phyloP scores from a whole-genome alignment of 106 monocot genomes.

The Hemerocallis citrina region DNA sequence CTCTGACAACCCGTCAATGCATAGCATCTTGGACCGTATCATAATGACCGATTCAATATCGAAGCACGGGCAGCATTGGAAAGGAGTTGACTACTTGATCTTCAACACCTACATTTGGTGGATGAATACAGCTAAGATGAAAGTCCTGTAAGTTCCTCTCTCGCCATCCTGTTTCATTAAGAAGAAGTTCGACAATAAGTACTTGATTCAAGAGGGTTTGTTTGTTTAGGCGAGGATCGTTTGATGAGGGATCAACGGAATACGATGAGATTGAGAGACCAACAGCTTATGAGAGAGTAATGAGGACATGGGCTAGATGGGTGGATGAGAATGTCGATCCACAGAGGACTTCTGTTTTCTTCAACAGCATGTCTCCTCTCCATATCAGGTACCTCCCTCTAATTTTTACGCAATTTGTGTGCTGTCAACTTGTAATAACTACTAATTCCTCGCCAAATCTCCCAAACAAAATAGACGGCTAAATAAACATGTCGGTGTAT shows the following conservation, averaged over 20 bases:
- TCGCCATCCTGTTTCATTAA: not conserved
- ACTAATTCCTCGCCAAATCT: too few relatives aligned
- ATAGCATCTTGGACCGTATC: conserved; percentile 57
- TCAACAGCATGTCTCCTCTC: conserved; percentile 61
- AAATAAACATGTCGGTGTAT: too few relatives aligned
- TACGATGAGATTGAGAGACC: conserved; percentile 56
- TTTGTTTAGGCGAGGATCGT: conserved; percentile 26
- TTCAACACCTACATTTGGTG: conserved; percentile 84
- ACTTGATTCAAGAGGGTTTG: too few relatives aligned
- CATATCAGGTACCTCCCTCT: conserved; percentile 36
- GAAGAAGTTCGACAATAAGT: conserved; percentile 23
- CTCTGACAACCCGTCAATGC: conserved; percentile 60
- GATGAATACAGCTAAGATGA: conserved; percentile 64
- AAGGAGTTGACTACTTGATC: conserved; percentile 46
- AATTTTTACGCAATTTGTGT: too few relatives aligned
- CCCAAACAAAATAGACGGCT: too few relatives aligned
- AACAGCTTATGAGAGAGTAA: conserved; percentile 29
- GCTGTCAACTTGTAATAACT: too few relatives aligned
- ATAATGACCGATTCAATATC: conserved; percentile 50
- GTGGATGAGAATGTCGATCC: conserved; percentile 59
- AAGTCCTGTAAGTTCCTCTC: conserved; percentile 39
- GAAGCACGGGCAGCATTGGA: conserved; percentile 43
- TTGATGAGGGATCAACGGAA: conserved; percentile 28
- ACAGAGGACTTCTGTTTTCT: conserved; percentile 43
- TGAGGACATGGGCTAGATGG: conserved; percentile 73